These are phyloP conservation scores for Chenopodium suecicum DNA, from an alignment of 148 eudicot species.

Conservation along the genomic window DNA sequence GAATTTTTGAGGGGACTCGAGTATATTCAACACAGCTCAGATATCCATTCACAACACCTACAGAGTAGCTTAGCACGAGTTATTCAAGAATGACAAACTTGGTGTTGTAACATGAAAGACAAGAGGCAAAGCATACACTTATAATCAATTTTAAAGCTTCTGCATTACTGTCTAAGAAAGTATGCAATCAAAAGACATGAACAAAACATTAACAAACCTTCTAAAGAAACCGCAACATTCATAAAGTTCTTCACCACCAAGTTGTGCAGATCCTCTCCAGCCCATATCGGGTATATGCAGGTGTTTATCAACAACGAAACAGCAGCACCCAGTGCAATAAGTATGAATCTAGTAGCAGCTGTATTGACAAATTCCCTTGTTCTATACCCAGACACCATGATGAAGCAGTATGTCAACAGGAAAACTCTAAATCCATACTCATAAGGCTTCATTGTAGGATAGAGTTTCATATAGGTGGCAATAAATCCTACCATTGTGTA, in stretches of 20 bases:
- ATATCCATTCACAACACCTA: slow-evolving; percentile 76
- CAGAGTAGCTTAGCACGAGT: slow-evolving; percentile 14
- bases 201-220: slow-evolving; percentile 49
- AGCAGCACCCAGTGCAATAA: slow-evolving; percentile 82
- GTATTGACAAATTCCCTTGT: slow-evolving; percentile 70
- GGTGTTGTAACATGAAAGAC: slow-evolving; percentile 12
- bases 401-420: slow-evolving; percentile 74
- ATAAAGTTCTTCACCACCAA: slow-evolving; percentile 77
- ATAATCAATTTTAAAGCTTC: neutral
- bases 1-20: slow-evolving; percentile 72
- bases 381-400: slow-evolving; percentile 84
- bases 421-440: slow-evolving; percentile 93
- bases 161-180: neutral
- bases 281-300: slow-evolving; percentile 89
- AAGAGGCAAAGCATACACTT: neutral
- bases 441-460: slow-evolving; percentile 84
- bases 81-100: slow-evolving; percentile 23
- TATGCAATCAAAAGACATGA: slow-evolving; percentile 1
- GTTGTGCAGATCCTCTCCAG: slow-evolving; percentile 85
- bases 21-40: slow-evolving; percentile 69
- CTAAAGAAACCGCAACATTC: slow-evolving; percentile 75
- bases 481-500: slow-evolving; percentile 43
- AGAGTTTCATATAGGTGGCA: slow-evolving; percentile 64
- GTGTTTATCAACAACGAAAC: slow-evolving; percentile 69
- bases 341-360: slow-evolving; percentile 70